Evolutionary conservation across 2,329 filamentous ascomycete genomes (phyloP).

Genomic region (Neonectria magnoliae): DNA sequence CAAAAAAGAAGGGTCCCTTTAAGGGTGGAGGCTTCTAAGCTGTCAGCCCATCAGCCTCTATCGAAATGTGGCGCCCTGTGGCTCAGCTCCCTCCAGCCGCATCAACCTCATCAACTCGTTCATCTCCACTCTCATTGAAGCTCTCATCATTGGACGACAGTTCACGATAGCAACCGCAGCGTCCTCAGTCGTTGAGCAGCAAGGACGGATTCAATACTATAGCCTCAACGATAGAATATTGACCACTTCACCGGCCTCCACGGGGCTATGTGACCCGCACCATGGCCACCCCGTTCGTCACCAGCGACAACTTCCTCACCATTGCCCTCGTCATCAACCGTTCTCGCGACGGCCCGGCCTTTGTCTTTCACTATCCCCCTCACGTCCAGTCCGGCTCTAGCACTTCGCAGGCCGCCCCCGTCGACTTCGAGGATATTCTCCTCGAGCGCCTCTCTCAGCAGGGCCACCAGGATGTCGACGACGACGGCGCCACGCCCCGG

Average conservation of each 20-base stretch:
- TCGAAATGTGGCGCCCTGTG: constrained; percentile 28
- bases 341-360: constrained; percentile 80
- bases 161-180: constrained; percentile 24
- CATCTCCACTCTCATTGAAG: constrained; percentile 28
- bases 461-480: constrained; percentile 47
- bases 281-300: constrained; percentile 60
- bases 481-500: constrained; percentile 54
- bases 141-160: constrained; percentile 23
- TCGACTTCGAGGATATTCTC: constrained; percentile 62
- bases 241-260: background rate
- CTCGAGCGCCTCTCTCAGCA: constrained; percentile 58
- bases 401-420: constrained; percentile 47
- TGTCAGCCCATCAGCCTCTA: background rate
- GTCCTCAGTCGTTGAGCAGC: background rate
- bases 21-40: background rate
- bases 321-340: constrained; percentile 79
- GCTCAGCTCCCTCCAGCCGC: constrained; percentile 2
- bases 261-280: constrained; percentile 35
- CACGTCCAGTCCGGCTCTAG: constrained; percentile 53
- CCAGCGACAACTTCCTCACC: constrained; percentile 69
- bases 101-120: constrained; percentile 20
- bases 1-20: no score
- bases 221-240: background rate
- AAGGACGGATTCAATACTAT: background rate
- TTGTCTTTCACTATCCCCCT: constrained; percentile 92